Base-by-base conservation (phyloP, 768 basidiomycete species). In the Mycena sanguinolenta region DNA sequence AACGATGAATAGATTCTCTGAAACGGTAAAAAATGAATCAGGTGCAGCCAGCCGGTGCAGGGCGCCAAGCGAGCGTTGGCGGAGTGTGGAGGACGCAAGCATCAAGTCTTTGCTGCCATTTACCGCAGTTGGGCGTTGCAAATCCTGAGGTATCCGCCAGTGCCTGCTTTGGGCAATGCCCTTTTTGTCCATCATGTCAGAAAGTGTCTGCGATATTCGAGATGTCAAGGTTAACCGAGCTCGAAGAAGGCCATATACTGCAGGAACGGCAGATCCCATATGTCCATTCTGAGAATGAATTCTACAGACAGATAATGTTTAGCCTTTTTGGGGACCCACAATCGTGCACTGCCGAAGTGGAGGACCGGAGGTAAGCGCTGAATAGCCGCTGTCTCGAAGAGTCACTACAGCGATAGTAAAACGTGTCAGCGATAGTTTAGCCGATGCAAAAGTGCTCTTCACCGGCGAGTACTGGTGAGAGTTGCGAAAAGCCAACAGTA, bases 21-120 rank as follows among this genome's bases (percentile, higher is more conserved):
- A 46, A 28, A 61, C 19, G 66, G 66, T n/a, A 53, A 54, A 55
- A 67, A 27, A 39, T 38, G 59, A 10, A 66, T 66, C 46, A 59
- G 25, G 53, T 49, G 63, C 42, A 32, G 2, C 16, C 38, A 55
- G n/a, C 34, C 36, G 55, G 63, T 52, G 53, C 53, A 53, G 8
- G 30, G 63, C 50, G 42, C 13, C 25, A 58, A 25, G 34, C 44
- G 46, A 46, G n/a, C 14, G 30, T 28, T 46, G 55, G 57, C 64
- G 42, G 44, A 23, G 25, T 44, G 19, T 30, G 57, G 64, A 49
- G 34, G 5, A 12, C 19, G 23, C 38, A 10, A 21, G 10, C 27
- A 9, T 17, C 38, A 10, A 36, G n/a, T 21, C 6, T 44, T 44
- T 17, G 46, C 61, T 52, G 32, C 49, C 6, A 25, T 21, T 44